A percentile compares a stretch with the other conserved stretches of the same genome.
Evolutionary conservation across 257 asterid species (phyloP).

Genomic region (Knoxia roxburghii): DNA sequence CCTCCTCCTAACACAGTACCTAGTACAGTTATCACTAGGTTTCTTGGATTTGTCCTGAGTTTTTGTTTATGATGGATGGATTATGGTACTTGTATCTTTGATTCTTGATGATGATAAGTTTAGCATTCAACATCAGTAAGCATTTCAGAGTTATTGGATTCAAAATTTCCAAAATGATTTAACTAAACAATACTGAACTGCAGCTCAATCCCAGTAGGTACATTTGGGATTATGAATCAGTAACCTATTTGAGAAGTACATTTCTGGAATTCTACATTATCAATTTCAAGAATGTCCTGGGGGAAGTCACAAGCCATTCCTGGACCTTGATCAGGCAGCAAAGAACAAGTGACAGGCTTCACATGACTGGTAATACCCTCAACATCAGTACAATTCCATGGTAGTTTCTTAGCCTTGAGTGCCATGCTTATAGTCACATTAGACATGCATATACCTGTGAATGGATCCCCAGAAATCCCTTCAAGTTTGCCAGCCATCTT

Average conservation of each 20-base stretch:
- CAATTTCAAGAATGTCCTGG: constrained; percentile 42
- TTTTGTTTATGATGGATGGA: not conserved
- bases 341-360: constrained; percentile 52
- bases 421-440: constrained; percentile 73
- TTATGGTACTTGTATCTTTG: not conserved
- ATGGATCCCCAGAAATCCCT: constrained; percentile 78
- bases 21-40: no score
- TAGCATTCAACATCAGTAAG: not conserved
- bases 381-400: constrained; percentile 62
- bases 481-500: constrained; percentile 67
- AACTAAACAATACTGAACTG: no score
- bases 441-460: constrained; percentile 71
- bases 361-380: constrained; percentile 57
- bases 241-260: constrained; percentile 46
- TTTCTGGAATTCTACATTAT: constrained; percentile 38
- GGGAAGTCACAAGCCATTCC: constrained; percentile 60
- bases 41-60: no score
- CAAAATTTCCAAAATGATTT: not conserved
- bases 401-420: constrained; percentile 58
- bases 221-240: constrained; percentile 5
- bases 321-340: constrained; percentile 46
- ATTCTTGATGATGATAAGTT: no score
- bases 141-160: not conserved
- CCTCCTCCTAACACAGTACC: no score
- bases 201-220: not conserved